phyloP scores from a whole-genome alignment of 208 protist species.

The Dictyostelium gargantuum region DNA sequence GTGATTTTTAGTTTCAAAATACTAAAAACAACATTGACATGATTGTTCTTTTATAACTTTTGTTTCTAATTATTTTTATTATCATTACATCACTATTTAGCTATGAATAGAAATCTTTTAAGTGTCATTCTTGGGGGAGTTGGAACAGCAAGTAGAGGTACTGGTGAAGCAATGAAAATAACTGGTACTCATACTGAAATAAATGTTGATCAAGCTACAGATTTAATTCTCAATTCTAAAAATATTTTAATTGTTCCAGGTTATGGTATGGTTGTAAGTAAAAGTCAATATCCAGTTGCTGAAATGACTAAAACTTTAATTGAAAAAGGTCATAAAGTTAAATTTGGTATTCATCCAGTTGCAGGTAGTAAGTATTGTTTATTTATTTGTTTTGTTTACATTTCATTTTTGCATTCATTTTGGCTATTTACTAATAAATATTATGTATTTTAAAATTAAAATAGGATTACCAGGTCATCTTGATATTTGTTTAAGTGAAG shows the following conservation, averaged over 20 bases:
- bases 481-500: slow-evolving; percentile 93
- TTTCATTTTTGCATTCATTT: no score
- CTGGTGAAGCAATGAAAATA: slow-evolving; percentile 49
- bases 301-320: slow-evolving; percentile 84
- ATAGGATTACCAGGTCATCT: slow-evolving; percentile 88
- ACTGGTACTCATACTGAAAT: slow-evolving; percentile 30
- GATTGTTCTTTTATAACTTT: no score
- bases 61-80: no score
- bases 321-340: slow-evolving; percentile 77
- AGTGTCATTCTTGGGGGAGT: slow-evolving; percentile 90
- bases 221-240: slow-evolving; percentile 80
- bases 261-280: slow-evolving; percentile 92
- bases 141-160: slow-evolving; percentile 64
- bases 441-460: no score
- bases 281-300: slow-evolving; percentile 90
- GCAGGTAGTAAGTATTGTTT: no score
- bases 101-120: slow-evolving; percentile 88
- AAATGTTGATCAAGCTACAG: neutral
- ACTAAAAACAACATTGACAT: no score
- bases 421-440: no score
- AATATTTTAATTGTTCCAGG: slow-evolving; percentile 91
- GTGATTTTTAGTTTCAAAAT: no score
- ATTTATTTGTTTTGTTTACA: no score
- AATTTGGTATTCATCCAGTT: slow-evolving; percentile 92
- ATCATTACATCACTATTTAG: no score